Percentiles rank a stretch among this genome's conserved stretches.
phyloP scores from a whole-genome alignment of 495 filamentous ascomycete species.

The Neurospora sp. region DNA sequence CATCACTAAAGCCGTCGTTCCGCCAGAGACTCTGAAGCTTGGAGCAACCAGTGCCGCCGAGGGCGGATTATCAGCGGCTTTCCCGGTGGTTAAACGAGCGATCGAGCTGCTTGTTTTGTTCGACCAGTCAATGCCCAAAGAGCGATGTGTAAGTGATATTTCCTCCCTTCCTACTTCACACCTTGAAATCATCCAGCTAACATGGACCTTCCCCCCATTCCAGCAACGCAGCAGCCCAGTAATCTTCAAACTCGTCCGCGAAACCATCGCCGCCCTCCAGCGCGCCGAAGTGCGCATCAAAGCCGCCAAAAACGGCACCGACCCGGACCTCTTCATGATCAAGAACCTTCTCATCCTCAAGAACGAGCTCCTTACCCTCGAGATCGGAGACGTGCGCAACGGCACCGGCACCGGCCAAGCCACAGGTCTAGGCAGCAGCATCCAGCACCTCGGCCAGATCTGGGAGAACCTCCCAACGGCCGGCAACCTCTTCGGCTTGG shows the following conservation, averaged over 20 bases:
- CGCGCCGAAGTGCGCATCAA: conserved; percentile 43
- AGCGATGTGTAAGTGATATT: conserved; percentile 55
- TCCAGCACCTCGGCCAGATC: conserved; percentile 62
- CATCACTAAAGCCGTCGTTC: conserved; percentile 34
- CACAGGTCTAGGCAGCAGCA: conserved; percentile 5
- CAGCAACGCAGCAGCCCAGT: conserved; percentile 42
- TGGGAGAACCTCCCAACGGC: conserved; percentile 57
- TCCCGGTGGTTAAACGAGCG: conserved; percentile 60
- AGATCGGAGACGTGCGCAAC: conserved; percentile 77
- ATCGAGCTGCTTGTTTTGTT: conserved; percentile 78
- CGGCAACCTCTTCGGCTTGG: conserved; percentile 30
- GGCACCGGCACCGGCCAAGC: conserved; percentile 33
- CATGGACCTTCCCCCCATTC: conserved; percentile 29
- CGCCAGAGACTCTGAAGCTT: conserved; percentile 33
- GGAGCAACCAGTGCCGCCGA: conserved; percentile 18
- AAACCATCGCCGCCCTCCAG: conserved; percentile 36
- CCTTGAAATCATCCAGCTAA: conserved; percentile 19
- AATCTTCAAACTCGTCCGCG: conserved; percentile 35
- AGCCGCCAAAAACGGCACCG: conserved; percentile 31
- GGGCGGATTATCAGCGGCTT: conserved; percentile 46
- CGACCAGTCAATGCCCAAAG: conserved; percentile 55
- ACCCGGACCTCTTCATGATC: conserved; percentile 79
- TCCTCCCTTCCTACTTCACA: neutral
- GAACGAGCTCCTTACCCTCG: conserved; percentile 82
- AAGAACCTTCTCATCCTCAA: conserved; percentile 86